Evolutionary conservation across 306 rosid species (phyloP), one percentile per base, ranked within the genome.

Genomic region (Glycine soja): DNA sequence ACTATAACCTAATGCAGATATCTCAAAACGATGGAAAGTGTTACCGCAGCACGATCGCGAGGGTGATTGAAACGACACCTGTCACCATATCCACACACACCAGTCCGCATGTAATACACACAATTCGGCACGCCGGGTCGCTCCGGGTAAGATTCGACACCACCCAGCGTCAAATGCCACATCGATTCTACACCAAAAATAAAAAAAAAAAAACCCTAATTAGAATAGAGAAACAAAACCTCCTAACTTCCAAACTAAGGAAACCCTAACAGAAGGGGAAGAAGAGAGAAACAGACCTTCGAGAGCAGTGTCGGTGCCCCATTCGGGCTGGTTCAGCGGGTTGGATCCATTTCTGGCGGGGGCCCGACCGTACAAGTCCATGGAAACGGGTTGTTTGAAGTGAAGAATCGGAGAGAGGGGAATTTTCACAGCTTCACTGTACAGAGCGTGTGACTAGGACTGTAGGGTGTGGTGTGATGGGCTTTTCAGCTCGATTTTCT

Each of bases 21-120:
- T 57, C 36, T 70, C 0, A 76, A 79, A 66, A 63, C 0, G 34
- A 79, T 2, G 65, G 72, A 57, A 85, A 75, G 8, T 18, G 9
- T 84, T 89, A 94, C 98, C 90, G 98, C 95, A 16, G 87, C 92
- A 42, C 98, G 98, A 83, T 94, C 97, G 68, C 87, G 98, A 34
- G 97, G 98, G 53, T 94, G 98, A 84, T 83, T 90, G 90, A 88
- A 92, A 10, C 98, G 95, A 61, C 98, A 94, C 87, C 98, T 87
- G 66, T 71, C 61, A 78, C 97, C 98, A 71, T 92, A 94, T 40
- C 97, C 98, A 79, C 98, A 94, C 85, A 81, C 89, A 24, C 98
- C 98, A 2, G 95, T 92, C 42, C 98, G 82, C 97, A 94, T 92
- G 67, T 94, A 94, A 84, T 91, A 94, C 14, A 86, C 97, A 83